Evolutionary conservation across 2,329 filamentous ascomycete species (phyloP).

Genomic region (Alternaria longipes): DNA sequence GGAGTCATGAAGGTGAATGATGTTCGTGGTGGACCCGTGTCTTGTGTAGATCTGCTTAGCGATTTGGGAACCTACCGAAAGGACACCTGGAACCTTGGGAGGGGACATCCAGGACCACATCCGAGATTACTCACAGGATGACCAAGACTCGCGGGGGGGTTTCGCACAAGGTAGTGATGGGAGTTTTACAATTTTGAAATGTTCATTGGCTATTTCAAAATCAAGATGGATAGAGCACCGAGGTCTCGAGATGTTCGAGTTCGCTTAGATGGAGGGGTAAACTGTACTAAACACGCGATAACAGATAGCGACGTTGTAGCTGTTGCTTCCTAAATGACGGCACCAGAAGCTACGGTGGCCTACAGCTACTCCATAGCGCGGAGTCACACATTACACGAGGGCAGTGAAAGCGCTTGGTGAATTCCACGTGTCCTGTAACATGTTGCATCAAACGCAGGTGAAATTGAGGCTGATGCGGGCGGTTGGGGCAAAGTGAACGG

Average conservation of each 20-base stretch:
- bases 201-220: background rate
- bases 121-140: background rate
- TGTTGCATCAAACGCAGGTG: slow-evolving; percentile 36
- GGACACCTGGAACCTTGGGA: slow-evolving; percentile 15
- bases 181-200: background rate
- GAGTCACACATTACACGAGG: slow-evolving; percentile 3
- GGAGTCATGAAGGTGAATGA: slow-evolving; percentile 12
- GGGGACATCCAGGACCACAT: background rate
- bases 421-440: slow-evolving; percentile 46
- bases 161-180: background rate
- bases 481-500: slow-evolving; percentile 27
- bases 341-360: slow-evolving; percentile 1
- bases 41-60: slow-evolving; percentile 11
- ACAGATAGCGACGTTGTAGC: slow-evolving; percentile 9
- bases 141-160: background rate
- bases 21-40: slow-evolving; percentile 5
- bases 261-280: slow-evolving; percentile 21
- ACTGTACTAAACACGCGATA: slow-evolving; percentile 7
- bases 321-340: background rate
- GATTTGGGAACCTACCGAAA: slow-evolving; percentile 5
- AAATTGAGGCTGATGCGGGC: slow-evolving; percentile 43
- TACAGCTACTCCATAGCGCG: slow-evolving; percentile 13
- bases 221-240: background rate
- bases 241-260: background rate
- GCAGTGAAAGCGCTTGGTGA: slow-evolving; percentile 7